phyloP scores from a whole-genome alignment of 2,329 filamentous ascomycete genomes.

The Pyrenophora graminea region DNA sequence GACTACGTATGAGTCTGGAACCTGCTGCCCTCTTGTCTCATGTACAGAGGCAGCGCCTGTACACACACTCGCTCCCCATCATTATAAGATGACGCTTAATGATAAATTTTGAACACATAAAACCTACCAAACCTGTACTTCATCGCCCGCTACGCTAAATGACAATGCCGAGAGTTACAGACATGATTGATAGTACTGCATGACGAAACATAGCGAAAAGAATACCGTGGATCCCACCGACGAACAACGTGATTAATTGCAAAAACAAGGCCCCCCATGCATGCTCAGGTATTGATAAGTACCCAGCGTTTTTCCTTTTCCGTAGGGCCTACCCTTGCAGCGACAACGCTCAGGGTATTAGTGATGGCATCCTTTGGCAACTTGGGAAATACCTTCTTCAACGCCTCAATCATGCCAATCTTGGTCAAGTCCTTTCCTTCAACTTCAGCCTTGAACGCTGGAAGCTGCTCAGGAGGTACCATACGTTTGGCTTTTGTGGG shows the following conservation, averaged over 20 bases:
- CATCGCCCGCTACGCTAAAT: conserved; percentile 1
- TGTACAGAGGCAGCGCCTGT: neutral
- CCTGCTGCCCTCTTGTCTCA: neutral
- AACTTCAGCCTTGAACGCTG: conserved; percentile 72
- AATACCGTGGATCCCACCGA: neutral
- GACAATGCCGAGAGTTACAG: neutral
- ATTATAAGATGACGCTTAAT: neutral
- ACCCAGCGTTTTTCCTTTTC: conserved; percentile 69
- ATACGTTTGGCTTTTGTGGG: conserved; percentile 49
- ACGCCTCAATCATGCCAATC: conserved; percentile 71
- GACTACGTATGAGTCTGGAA: neutral
- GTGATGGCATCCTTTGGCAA: conserved; percentile 72
- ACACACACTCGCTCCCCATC: neutral
- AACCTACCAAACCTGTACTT: conserved; percentile 2
- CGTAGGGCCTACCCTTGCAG: conserved; percentile 65
- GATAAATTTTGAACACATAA: neutral
- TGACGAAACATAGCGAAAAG: neutral
- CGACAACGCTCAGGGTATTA: conserved; percentile 69
- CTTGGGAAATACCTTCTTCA: conserved; percentile 76
- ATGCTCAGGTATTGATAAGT: conserved; percentile 29
- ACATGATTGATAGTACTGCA: neutral
- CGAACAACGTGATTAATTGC: neutral
- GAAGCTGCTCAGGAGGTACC: conserved; percentile 64
- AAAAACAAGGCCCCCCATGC: neutral
- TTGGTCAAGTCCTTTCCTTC: conserved; percentile 74